Evolutionary conservation across 805 yeast genomes (phyloP).

Genomic region (Candida arabinofermentans): DNA sequence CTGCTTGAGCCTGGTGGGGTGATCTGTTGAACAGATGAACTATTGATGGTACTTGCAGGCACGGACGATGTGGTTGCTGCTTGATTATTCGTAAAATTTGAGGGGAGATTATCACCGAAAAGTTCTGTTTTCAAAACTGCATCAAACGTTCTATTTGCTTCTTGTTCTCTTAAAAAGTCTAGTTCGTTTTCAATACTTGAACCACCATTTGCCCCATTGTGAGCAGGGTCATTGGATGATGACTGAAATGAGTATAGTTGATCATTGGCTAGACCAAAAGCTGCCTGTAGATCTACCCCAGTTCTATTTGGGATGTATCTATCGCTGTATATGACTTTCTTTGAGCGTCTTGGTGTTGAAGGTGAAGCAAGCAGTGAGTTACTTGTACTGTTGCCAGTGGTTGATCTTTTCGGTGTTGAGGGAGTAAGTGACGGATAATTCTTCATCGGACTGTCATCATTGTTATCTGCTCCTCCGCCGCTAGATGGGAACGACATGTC

Average conservation of each 20-base stretch:
- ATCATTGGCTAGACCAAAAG: conserved; percentile 48
- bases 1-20: conserved; percentile 27
- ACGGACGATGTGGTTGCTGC: conserved; percentile 5
- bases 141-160: conserved; percentile 83
- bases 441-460: conserved; percentile 3
- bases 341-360: conserved; percentile 43
- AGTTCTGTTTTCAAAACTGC: conserved; percentile 83
- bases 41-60: conserved; percentile 3
- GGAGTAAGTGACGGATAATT: conserved; percentile 15
- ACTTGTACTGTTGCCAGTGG: conserved; percentile 5
- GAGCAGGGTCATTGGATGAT: conserved; percentile 2
- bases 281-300: conserved; percentile 85
- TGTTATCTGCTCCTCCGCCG: background rate
- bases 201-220: conserved; percentile 10
- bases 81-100: conserved; percentile 13
- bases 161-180: conserved; percentile 66
- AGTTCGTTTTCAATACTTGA: conserved; percentile 50
- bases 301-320: conserved; percentile 84
- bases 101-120: conserved; percentile 82
- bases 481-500: conserved; percentile 3
- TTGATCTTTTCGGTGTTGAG: conserved; percentile 18
- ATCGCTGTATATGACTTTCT: conserved; percentile 63
- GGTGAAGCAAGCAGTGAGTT: conserved; percentile 31
- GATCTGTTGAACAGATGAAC: conserved; percentile 16
- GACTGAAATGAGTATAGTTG: conserved; percentile 9